Percentiles rank a stretch among this genome's conserved stretches.
phyloP scores from a whole-genome alignment of 1,139 yeast genomes.

The Saccharomycopsis hybrid region DNA sequence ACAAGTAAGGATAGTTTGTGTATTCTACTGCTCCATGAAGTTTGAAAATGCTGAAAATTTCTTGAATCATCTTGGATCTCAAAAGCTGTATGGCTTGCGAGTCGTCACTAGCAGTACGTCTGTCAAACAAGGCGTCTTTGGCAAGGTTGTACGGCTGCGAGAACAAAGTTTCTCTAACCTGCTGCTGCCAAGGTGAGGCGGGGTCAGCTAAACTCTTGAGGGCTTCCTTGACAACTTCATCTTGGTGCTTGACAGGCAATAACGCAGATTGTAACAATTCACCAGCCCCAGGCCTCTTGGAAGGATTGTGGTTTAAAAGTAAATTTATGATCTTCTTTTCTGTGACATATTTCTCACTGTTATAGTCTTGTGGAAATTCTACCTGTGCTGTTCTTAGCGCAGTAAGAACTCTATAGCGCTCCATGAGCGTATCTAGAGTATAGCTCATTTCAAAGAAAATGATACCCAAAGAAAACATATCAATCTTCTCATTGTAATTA shows the following conservation, averaged over 20 bases:
- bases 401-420: constrained; percentile 66
- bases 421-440: constrained; percentile 83
- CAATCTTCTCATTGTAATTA: constrained; percentile 83
- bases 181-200: constrained; percentile 90
- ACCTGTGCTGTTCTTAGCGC: constrained; percentile 52
- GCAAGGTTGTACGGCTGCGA: constrained; percentile 79
- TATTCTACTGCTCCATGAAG: constrained; percentile 85
- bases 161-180: constrained; percentile 80
- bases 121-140: constrained; percentile 74
- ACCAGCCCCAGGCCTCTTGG: constrained; percentile 70
- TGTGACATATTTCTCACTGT: constrained; percentile 39
- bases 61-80: constrained; percentile 43
- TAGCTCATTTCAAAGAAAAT: constrained; percentile 94
- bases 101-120: constrained; percentile 25
- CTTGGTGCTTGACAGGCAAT: constrained; percentile 85
- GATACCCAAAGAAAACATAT: constrained; percentile 90
- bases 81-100: constrained; percentile 30
- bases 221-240: constrained; percentile 83
- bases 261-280: constrained; percentile 71
- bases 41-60: constrained; percentile 54
- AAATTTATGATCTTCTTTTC: constrained; percentile 62
- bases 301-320: constrained; percentile 74
- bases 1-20: constrained; percentile 51
- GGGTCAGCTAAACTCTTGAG: constrained; percentile 80
- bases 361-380: constrained; percentile 63